phyloP scores from a whole-genome alignment of 2,329 filamentous ascomycete genomes.

The Intubia oerlemansii region DNA sequence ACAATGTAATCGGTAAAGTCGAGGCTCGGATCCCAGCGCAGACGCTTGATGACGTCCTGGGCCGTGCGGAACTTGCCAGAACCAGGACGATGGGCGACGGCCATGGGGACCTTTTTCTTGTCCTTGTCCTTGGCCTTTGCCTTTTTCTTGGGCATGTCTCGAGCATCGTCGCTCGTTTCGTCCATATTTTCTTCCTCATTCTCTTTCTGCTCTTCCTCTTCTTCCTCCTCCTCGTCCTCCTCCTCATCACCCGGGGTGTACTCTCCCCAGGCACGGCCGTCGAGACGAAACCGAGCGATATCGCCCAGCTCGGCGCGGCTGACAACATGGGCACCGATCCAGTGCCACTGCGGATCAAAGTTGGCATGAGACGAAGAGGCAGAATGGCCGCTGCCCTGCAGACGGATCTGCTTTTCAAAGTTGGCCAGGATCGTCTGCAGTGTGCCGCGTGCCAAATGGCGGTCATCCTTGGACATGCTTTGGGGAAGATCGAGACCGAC shows the following conservation, averaged over 20 bases:
- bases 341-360: slow-evolving; percentile 25
- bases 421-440: slow-evolving; percentile 22
- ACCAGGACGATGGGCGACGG: slow-evolving; percentile 4
- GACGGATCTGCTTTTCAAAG: slow-evolving; percentile 25
- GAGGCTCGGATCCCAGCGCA: slow-evolving; percentile 36
- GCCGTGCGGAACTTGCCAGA: slow-evolving; percentile 30
- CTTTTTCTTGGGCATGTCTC: slow-evolving; percentile 14
- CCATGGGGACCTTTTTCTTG: slow-evolving; percentile 5
- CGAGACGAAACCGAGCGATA: slow-evolving; percentile 16
- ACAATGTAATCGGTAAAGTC: slow-evolving; percentile 30
- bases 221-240: slow-evolving; percentile 20
- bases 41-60: slow-evolving; percentile 33
- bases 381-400: slow-evolving; percentile 1
- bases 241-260: slow-evolving; percentile 21
- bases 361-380: slow-evolving; percentile 24
- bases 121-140: slow-evolving; percentile 10
- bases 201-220: slow-evolving; percentile 15
- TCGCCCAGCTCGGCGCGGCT: slow-evolving; percentile 17
- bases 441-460: slow-evolving; percentile 18
- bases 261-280: slow-evolving; percentile 26
- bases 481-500: slow-evolving; percentile 26
- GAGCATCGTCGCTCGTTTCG: slow-evolving; percentile 19
- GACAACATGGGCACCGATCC: slow-evolving; percentile 23
- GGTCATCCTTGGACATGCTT: slow-evolving; percentile 17
- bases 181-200: slow-evolving; percentile 13